phyloP scores from a whole-genome alignment of 352 stramenopile genomes.

The Globisporangium radiosum region DNA sequence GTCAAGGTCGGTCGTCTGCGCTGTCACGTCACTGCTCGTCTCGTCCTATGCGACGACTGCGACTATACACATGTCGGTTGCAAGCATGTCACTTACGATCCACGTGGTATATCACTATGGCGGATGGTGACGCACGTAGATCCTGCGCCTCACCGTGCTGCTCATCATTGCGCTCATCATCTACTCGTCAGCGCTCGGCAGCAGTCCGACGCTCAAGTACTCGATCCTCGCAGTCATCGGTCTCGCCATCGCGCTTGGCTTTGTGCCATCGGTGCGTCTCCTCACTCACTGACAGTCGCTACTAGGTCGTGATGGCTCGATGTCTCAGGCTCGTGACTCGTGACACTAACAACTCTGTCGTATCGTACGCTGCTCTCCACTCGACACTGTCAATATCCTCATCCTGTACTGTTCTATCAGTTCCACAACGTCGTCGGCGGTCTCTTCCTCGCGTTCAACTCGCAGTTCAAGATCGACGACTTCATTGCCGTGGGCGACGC shows the following conservation, averaged over 20 bases:
- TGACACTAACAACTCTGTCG: too few species aligned
- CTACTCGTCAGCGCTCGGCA: conserved; percentile 69
- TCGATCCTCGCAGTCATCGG: conserved; percentile 81
- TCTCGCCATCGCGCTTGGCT: conserved; percentile 76
- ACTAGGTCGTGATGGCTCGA: too few species aligned
- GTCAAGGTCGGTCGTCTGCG: conserved; percentile 45
- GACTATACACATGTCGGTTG: too few species aligned
- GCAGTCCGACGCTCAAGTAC: conserved; percentile 73
- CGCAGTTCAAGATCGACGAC: conserved; percentile 84
- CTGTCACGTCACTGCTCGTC: too few species aligned
- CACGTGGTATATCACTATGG: too few species aligned
- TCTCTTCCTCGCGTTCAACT: conserved; percentile 86
- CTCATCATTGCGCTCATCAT: conserved; percentile 82
- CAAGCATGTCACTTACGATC: too few species aligned
- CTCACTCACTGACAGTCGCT: not conserved
- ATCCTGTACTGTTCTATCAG: conserved; percentile 3
- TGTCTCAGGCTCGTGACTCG: too few species aligned
- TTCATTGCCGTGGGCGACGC: conserved; percentile 77
- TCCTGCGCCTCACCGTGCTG: conserved; percentile 67
- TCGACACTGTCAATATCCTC: not conserved
- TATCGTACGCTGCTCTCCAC: too few species aligned
- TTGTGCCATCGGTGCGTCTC: conserved; percentile 57
- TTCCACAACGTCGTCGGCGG: conserved; percentile 85
- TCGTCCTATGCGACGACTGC: too few species aligned
- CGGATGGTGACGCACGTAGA: conserved; percentile 19